A percentile compares a stretch with the other conserved stretches of the same genome.
Conservation (phyloP, 371 early-diverging fungal species). For the Apophysomyces ossiformis region DNA sequence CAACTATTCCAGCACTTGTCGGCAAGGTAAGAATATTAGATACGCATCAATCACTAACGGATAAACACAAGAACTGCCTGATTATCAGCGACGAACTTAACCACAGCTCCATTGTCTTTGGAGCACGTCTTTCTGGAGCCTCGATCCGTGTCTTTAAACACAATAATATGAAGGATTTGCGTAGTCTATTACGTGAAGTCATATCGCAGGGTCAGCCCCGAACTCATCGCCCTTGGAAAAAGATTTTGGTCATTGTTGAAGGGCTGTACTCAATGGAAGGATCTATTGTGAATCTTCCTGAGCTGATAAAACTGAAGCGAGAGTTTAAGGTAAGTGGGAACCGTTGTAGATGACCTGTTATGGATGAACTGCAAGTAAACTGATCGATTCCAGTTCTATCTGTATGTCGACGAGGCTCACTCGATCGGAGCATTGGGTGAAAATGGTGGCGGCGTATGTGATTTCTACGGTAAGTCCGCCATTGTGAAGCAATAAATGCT, state of each 20-base stretch:
- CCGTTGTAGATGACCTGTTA: too few relatives aligned
- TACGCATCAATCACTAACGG: not conserved
- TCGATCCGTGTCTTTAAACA: conserved; percentile 97
- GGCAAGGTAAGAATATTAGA: conserved; percentile 57
- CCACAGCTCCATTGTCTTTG: conserved; percentile 97
- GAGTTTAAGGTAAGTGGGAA: conserved; percentile 82
- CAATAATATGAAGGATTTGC: conserved; percentile 87
- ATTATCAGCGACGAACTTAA: conserved; percentile 98
- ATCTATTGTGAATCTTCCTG: conserved; percentile 88
- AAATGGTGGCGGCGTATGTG: conserved; percentile 95
- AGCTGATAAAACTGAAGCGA: conserved; percentile 90
- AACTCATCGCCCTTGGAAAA: conserved; percentile 99
- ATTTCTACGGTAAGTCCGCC: conserved; percentile 65
- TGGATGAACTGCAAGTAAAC: not conserved
- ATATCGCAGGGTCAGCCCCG: conserved; percentile 99
- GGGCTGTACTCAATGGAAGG: conserved; percentile 99
- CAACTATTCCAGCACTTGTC: conserved; percentile 94
- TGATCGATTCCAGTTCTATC: conserved; percentile 74
- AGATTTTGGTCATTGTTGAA: conserved; percentile 98
- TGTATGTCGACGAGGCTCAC: conserved; percentile 99
- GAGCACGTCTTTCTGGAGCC: conserved; percentile 95
- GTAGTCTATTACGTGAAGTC: conserved; percentile 84
- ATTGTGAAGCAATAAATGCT: not conserved
- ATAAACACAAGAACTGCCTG: conserved; percentile 66
- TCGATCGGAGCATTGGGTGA: conserved; percentile 96